Conservation (phyloP, 495 filamentous ascomycete genomes). For the Tuber melanosporum region DNA sequence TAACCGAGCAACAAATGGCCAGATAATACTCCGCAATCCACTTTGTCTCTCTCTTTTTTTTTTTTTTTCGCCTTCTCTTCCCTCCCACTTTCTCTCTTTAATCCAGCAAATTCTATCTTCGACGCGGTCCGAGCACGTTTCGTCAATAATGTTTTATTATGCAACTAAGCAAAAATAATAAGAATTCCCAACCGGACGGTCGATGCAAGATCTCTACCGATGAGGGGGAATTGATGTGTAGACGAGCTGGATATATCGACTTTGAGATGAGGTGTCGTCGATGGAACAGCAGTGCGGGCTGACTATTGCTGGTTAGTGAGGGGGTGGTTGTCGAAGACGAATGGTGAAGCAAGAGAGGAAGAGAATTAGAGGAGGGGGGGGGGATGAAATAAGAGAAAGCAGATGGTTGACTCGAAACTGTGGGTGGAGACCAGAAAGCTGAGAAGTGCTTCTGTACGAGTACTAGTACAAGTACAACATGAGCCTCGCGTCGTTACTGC, state of each 20-base stretch:
- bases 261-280: slow-evolving; percentile 5
- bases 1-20: background rate
- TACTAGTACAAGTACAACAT: slow-evolving; percentile 39
- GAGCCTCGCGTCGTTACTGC: slow-evolving; percentile 38
- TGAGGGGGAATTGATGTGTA: slow-evolving; percentile 16
- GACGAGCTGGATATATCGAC: slow-evolving; percentile 13
- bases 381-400: slow-evolving; percentile 14
- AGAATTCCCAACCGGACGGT: slow-evolving; percentile 21
- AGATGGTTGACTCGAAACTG: slow-evolving; percentile 10
- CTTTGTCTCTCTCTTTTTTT: background rate
- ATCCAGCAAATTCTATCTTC: slow-evolving; percentile 7
- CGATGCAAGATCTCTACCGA: slow-evolving; percentile 10
- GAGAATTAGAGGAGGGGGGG: slow-evolving; percentile 14
- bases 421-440: slow-evolving; percentile 14
- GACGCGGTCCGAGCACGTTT: slow-evolving; percentile 12
- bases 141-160: slow-evolving; percentile 32
- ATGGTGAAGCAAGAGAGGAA: slow-evolving; percentile 14
- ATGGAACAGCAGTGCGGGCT: slow-evolving; percentile 15
- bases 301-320: slow-evolving; percentile 18
- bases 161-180: slow-evolving; percentile 37
- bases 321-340: slow-evolving; percentile 19
- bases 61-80: background rate
- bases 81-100: background rate
- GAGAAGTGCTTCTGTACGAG: slow-evolving; percentile 41
- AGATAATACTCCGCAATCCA: background rate